Base-by-base conservation (phyloP, 2,329 filamentous ascomycete species). In the Colletotrichum sp. region DNA sequence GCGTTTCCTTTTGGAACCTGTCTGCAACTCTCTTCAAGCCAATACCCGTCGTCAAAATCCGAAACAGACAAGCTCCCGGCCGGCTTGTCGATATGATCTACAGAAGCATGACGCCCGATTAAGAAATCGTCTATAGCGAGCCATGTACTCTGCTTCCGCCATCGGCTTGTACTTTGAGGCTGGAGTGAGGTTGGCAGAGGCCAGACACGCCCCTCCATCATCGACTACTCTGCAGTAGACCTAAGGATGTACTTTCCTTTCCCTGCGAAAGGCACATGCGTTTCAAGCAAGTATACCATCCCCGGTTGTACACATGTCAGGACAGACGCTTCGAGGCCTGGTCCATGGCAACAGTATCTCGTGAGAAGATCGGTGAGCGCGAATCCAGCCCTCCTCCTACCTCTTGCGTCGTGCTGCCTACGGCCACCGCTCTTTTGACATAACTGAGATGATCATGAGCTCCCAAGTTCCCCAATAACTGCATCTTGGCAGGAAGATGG, bases 351-450 rank as follows among this genome's bases (percentile, higher is more conserved):
- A 72, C 61, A 55, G 48, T 48, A 48, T 68, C 60, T 65, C 59
- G 24, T 59, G 30, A 70, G 57, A 63, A 76, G 64, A 48, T 73
- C 74, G 70, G 74, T 74, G 74, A 76, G 74, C 65, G 60, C 48
- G 43, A 65, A 65, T 60, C 59, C 65, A 16, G 48, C 65, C 74
- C 74, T 68, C 68, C 63, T n/a, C 55, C 36, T 52, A 63, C 48
- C 57, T 30, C 43, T 64, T 64, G 39, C 59, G 57, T 60, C 43
- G 36, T 48, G 59, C 48, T 74, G 64, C 65, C 64, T 59, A 69
- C n/a, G 74, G 36, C 70, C 74, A 76, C 74, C 74, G 74, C 74
- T 76, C 70, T 76, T 76, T 74, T 69, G 74, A 55, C 65, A 65
- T 65, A 69, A 36, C 32, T 36, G 65, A 74, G 48, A 61, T 76